Percentiles rank a stretch among this genome's conserved stretches.
Conservation (phyloP, 1,284 basidiomycete species). For the Trichosporon sp. region DNA sequence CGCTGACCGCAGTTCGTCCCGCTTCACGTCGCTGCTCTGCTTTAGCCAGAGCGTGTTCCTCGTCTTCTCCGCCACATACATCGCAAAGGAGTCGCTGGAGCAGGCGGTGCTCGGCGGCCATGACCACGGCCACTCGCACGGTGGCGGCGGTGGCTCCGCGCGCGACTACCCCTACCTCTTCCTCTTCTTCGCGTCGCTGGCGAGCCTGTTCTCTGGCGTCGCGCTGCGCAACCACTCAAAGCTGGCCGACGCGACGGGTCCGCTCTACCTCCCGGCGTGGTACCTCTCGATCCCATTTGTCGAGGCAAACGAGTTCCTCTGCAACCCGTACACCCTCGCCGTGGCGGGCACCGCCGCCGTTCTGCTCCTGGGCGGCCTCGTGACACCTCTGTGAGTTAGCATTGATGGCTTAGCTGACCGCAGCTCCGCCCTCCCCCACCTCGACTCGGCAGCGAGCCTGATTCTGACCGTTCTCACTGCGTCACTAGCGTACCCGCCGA, state of each 20-base stretch:
- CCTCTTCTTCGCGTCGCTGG: conserved; percentile 54
- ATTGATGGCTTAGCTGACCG: neutral
- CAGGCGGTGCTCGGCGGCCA: conserved; percentile 49
- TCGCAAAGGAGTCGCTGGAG: conserved; percentile 88
- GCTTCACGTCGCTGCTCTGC: conserved; percentile 70
- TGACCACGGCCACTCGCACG: conserved; percentile 21
- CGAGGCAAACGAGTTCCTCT: conserved; percentile 27
- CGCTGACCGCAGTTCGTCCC: conserved; percentile 57
- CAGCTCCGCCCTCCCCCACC: conserved; percentile 55
- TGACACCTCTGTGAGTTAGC: conserved; percentile 55
- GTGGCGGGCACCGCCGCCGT: conserved; percentile 47
- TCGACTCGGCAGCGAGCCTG: conserved; percentile 71
- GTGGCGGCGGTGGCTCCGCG: conserved; percentile 7
- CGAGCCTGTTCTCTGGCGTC: conserved; percentile 53
- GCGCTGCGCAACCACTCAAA: conserved; percentile 63
- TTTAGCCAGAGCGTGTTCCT: conserved; percentile 87
- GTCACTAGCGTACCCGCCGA: conserved; percentile 73
- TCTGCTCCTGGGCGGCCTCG: conserved; percentile 41
- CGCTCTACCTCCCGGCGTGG: conserved; percentile 32
- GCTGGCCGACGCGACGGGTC: conserved; percentile 56
- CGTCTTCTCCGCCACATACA: conserved; percentile 84
- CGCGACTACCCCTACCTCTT: conserved; percentile 58
- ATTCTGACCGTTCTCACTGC: conserved; percentile 70
- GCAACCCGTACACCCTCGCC: conserved; percentile 53
- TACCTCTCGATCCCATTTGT: conserved; percentile 25